Base-by-base conservation (phyloP, 148 eudicot species). In the Vaccinium vitisidaea region DNA sequence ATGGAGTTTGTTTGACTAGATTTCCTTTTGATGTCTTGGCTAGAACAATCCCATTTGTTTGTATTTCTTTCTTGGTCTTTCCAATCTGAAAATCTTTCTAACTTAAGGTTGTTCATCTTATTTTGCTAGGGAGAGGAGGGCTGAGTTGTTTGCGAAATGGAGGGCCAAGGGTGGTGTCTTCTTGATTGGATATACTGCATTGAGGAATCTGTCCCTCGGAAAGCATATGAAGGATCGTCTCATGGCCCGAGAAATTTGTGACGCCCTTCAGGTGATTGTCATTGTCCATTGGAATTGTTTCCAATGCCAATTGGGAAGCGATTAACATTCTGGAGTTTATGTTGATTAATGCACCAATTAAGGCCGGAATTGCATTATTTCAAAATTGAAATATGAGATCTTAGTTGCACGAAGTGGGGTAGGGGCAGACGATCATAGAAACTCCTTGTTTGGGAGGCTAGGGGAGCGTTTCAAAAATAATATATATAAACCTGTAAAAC, bases 101-200 rank as follows among this genome's bases (percentile, higher is more conserved):
- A 81, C 54, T 65, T 16, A 25, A 21, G 73, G 50, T 53, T 71
- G 86, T 25, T 80, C 43, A 2, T 59, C 78, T 84, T 23, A 39
- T 82, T 65, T 87, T 53, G 52, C 79, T 89, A 97, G 99, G 90
- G 96, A 97, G 80, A 88, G 92, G 87, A 92, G 98, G 90, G 90
- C 88, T 69, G 93, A 92, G 48, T 85, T 95, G 90, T 92, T 97
- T 23, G 85, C 75, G 16, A 97, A 97, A 88, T 97, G 99, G 99
- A 95, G 94, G 88, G 86, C 79, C 49, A 97, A 97, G 84, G 99
- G 99, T 56, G 99, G 99, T 48, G 90, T 97, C 14, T 94, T 97
- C 86, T 85, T 97, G 84, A 95, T 97, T 83, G 98, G 99, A 43
- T 97, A 97, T 87, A 49, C 89, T 81, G 84, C 98, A 82, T 97